Conservation (phyloP, 176 grass and related monocot genomes). For the Triticum dicoccoides region DNA sequence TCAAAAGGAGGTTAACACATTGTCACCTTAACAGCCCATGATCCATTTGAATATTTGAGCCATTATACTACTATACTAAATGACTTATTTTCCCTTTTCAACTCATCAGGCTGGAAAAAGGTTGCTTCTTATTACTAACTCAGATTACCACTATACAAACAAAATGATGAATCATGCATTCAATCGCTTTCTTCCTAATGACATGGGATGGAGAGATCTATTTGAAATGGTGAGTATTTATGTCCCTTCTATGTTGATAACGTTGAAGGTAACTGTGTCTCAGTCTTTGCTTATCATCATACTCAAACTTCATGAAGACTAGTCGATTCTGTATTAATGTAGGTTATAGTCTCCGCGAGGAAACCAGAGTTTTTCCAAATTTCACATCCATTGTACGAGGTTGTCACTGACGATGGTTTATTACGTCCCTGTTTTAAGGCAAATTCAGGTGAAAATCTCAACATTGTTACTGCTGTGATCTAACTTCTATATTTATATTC, state of each 20-base stretch:
- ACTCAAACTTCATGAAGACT: slow-evolving; percentile 12
- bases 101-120: slow-evolving; percentile 83
- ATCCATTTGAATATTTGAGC: neutral
- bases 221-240: slow-evolving; percentile 84
- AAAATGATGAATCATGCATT: slow-evolving; percentile 99
- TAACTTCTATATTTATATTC: neutral
- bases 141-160: slow-evolving; percentile 96
- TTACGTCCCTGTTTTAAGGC: slow-evolving; percentile 93
- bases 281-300: slow-evolving; percentile 11
- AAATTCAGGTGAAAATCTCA: slow-evolving; percentile 63
- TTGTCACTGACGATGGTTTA: slow-evolving; percentile 87
- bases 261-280: neutral
- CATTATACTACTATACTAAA: slow-evolving; percentile 12
- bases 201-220: slow-evolving; percentile 90
- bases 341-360: slow-evolving; percentile 95
- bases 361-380: slow-evolving; percentile 96
- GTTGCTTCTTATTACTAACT: slow-evolving; percentile 94
- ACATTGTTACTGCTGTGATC: neutral
- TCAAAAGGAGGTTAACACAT: slow-evolving; percentile 85
- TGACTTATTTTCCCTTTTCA: slow-evolving; percentile 14
- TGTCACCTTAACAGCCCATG: neutral
- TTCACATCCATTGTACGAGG: slow-evolving; percentile 80
- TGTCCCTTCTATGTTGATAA: slow-evolving; percentile 2
- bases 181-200: slow-evolving; percentile 98
- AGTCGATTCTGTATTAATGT: slow-evolving; percentile 27